Conservation (phyloP, 805 yeast species). For the Starmerella asiatica region DNA sequence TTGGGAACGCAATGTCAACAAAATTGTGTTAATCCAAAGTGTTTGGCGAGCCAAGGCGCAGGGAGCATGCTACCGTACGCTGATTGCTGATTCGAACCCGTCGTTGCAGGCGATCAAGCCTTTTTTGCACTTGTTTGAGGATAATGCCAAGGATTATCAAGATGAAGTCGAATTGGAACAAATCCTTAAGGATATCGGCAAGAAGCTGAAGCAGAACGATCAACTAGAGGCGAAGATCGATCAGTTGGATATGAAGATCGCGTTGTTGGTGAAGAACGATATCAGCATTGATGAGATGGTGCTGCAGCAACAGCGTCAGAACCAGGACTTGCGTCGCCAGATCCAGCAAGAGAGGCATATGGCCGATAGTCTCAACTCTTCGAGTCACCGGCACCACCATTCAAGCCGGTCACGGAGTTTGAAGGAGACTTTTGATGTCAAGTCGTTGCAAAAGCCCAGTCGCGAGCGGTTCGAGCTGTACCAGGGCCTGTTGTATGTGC, state of each 20-base stretch:
- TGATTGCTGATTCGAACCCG: conserved; percentile 61
- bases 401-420: not conserved
- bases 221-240: conserved; percentile 60
- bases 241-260: conserved; percentile 64
- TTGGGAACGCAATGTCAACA: conserved; percentile 43
- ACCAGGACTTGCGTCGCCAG: conserved; percentile 6
- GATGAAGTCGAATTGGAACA: conserved; percentile 59
- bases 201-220: conserved; percentile 56
- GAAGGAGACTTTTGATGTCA: conserved; percentile 26
- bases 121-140: conserved; percentile 63
- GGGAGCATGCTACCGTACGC: conserved; percentile 57
- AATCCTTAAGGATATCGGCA: conserved; percentile 53
- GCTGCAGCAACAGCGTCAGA: conserved; percentile 16
- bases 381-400: not conserved
- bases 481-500: conserved; percentile 63
- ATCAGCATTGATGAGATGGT: conserved; percentile 59
- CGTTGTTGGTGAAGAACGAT: conserved; percentile 63
- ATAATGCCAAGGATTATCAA: conserved; percentile 57
- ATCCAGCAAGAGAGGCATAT: conserved; percentile 4
- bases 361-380: not conserved
- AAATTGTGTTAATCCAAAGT: conserved; percentile 62
- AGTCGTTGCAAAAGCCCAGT: conserved; percentile 29
- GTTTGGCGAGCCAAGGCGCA: conserved; percentile 53
- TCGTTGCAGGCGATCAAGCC: conserved; percentile 61
- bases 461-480: conserved; percentile 46